phyloP scores from a whole-genome alignment of 176 grass and related monocot species.

The Phragmites australis region DNA sequence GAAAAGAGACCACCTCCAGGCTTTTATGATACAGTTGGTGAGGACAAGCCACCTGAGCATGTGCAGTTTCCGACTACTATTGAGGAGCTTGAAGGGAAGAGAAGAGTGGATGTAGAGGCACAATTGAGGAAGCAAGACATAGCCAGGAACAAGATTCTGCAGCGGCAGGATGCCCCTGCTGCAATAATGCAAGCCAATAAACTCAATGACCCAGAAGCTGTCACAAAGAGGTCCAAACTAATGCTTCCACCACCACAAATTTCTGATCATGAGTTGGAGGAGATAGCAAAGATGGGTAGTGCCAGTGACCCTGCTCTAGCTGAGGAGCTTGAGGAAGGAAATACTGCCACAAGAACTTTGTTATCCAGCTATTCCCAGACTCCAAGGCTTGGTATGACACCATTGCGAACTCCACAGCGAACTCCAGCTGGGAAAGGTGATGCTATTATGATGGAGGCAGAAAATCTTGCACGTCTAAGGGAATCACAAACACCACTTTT shows the following conservation, averaged over 20 bases:
- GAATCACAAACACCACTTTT: constrained; percentile 93
- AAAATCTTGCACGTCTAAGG: constrained; percentile 84
- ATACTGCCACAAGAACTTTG: constrained; percentile 70
- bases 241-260: constrained; percentile 93
- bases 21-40: constrained; percentile 74
- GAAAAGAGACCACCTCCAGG: constrained; percentile 85
- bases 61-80: constrained; percentile 85
- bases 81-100: constrained; percentile 84
- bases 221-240: constrained; percentile 81
- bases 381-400: constrained; percentile 72
- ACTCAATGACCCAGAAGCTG: constrained; percentile 89
- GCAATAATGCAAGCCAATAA: constrained; percentile 88
- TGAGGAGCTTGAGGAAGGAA: constrained; percentile 73
- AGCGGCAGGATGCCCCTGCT: constrained; percentile 80
- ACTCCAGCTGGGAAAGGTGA: constrained; percentile 83
- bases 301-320: constrained; percentile 53
- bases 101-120: constrained; percentile 78
- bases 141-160: constrained; percentile 84
- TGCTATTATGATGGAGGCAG: constrained; percentile 95
- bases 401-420: constrained; percentile 74
- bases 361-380: constrained; percentile 79
- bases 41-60: constrained; percentile 58
- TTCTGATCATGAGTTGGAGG: constrained; percentile 93
- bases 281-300: constrained; percentile 93
- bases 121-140: constrained; percentile 89